Percentiles rank a stretch among this genome's conserved stretches.
These are phyloP conservation scores for Aspergillus ostianus DNA, from an alignment of 495 filamentous ascomycete species.

Conservation along the genomic window DNA sequence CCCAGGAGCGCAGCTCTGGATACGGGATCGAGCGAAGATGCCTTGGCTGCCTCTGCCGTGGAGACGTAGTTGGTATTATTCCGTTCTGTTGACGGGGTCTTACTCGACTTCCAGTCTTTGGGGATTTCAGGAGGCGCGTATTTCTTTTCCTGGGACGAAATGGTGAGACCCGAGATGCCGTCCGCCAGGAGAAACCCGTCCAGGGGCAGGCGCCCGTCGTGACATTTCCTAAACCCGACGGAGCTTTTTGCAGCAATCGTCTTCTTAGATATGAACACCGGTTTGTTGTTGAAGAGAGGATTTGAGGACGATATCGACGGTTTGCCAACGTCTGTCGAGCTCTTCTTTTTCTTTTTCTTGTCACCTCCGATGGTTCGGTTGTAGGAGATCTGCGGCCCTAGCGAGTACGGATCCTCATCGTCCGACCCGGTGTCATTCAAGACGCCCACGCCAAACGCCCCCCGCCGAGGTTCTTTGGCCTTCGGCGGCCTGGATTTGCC, in stretches of 20 bases:
- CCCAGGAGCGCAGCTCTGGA: slow-evolving; percentile 79
- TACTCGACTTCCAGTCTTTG: slow-evolving; percentile 70
- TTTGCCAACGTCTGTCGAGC: slow-evolving; percentile 37
- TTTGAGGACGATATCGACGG: slow-evolving; percentile 50
- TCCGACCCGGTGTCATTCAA: slow-evolving; percentile 97
- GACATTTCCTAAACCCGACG: slow-evolving; percentile 70
- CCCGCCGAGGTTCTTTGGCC: slow-evolving; percentile 51
- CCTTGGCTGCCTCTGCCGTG: slow-evolving; percentile 69
- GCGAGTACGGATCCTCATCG: slow-evolving; percentile 91
- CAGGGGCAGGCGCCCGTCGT: slow-evolving; percentile 83
- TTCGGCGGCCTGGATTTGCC: slow-evolving; percentile 37
- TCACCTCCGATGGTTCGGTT: slow-evolving; percentile 80
- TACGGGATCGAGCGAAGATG: slow-evolving; percentile 73
- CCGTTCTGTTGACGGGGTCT: slow-evolving; percentile 39
- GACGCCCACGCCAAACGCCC: slow-evolving; percentile 83
- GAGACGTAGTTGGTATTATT: slow-evolving; percentile 56
- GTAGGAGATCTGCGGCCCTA: slow-evolving; percentile 90
- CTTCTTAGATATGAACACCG: slow-evolving; percentile 79
- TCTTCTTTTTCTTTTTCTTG: slow-evolving; percentile 75
- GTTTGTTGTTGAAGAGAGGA: slow-evolving; percentile 64
- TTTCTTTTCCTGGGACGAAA: slow-evolving; percentile 55
- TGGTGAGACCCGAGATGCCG: slow-evolving; percentile 47
- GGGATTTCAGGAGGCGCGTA: slow-evolving; percentile 78
- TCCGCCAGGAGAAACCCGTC: slow-evolving; percentile 82
- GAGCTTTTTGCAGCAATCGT: slow-evolving; percentile 52